Evolutionary conservation across 768 basidiomycete genomes (phyloP), one percentile per base, ranked within the genome.

Genomic region (Pisolithus microcarpus): DNA sequence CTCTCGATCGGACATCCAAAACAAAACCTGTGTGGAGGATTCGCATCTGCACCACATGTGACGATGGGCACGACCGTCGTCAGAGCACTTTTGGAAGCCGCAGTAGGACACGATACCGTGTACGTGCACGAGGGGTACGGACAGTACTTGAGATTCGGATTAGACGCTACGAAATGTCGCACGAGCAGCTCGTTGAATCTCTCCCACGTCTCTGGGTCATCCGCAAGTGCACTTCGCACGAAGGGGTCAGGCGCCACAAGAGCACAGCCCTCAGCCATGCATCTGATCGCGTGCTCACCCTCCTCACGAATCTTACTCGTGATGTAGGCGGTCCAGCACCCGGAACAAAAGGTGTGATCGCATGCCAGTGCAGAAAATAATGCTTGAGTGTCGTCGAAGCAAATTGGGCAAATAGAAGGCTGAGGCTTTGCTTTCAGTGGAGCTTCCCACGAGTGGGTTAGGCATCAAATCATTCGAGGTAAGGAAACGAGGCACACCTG

Each of bases 121-220:
- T 90, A 84, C 37, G 91, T 87, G 76, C 96, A 99, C 37, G 83
- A 81, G 0, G 95, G 94, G 58, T 91, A 92, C 3, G 96, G 96
- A 65, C 96, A 99, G 75, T 89, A 99, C 67, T 91, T 87, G 63
- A 98, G 78, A 50, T 79, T 81, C 28, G 81, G 71, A 67, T 84
- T 85, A 63, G 87, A 89, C 18, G 79, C 80, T 16, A 99, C 96
- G 67, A 87, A 98, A 68, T 95, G 82, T 49, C 93, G 84, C 46
- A 90, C 82, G 46, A 95, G 75, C 30, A 99, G 80, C 61, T 91
- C 90, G 55, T 87, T 82, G 73, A 91, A 94, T 46, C 92, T 87
- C 34, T 62, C 65, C 74, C 75, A 82, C 5, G 74, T 75, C 60
- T 76, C 72, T 6, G 64, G 59, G 51, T 83, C 80, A n/a, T 75